Conservation (phyloP, 2,329 filamentous ascomycete species). For the Epicoccum sorghinum region DNA sequence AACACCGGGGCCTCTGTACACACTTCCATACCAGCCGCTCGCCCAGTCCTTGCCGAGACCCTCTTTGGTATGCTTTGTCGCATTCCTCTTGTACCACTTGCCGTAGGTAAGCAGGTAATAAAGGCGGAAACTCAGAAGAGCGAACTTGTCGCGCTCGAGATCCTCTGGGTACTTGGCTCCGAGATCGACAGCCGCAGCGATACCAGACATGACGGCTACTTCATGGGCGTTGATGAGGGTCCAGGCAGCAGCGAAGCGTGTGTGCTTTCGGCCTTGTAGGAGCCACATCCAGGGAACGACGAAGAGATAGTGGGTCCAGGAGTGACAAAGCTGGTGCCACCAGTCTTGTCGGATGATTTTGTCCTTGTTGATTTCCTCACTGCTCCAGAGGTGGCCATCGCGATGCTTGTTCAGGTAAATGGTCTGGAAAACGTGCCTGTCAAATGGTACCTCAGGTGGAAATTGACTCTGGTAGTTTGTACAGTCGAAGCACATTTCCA, state of each 20-base stretch:
- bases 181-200: slow-evolving; percentile 71
- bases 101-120: slow-evolving; percentile 68
- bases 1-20: slow-evolving; percentile 66
- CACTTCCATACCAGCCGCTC: slow-evolving; percentile 63
- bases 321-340: slow-evolving; percentile 72
- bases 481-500: slow-evolving; percentile 72
- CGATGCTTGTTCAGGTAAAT: slow-evolving; percentile 68
- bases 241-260: slow-evolving; percentile 70
- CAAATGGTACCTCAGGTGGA: slow-evolving; percentile 58
- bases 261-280: slow-evolving; percentile 68
- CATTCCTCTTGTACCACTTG: slow-evolving; percentile 61
- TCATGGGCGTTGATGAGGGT: slow-evolving; percentile 74
- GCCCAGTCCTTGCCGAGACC: slow-evolving; percentile 63
- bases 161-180: slow-evolving; percentile 69
- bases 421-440: slow-evolving; percentile 72
- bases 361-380: slow-evolving; percentile 62
- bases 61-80: slow-evolving; percentile 51
- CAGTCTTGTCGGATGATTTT: slow-evolving; percentile 69
- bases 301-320: slow-evolving; percentile 67
- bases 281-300: slow-evolving; percentile 76
- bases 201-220: slow-evolving; percentile 72
- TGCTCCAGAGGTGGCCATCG: slow-evolving; percentile 63
- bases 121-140: slow-evolving; percentile 64
- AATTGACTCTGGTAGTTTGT: slow-evolving; percentile 79
- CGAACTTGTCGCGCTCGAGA: slow-evolving; percentile 66